A percentile compares a stretch with the other conserved stretches of the same genome.
Evolutionary conservation across 2,329 filamentous ascomycete species (phyloP).

Genomic region (Phaeophleospora eucalypticola): DNA sequence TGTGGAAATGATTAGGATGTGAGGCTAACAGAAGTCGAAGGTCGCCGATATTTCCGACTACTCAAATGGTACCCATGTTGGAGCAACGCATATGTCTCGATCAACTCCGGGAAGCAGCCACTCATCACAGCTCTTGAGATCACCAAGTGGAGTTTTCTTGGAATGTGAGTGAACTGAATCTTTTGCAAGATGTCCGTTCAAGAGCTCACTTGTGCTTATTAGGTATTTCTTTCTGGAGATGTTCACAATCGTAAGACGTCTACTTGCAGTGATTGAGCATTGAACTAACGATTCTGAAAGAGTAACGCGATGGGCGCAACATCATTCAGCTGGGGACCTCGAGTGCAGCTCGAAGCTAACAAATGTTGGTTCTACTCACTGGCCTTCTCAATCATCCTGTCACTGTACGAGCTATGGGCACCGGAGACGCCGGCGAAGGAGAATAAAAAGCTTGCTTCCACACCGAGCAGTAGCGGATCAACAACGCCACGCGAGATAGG

Average conservation of each 20-base stretch:
- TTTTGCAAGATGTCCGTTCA: too few species aligned
- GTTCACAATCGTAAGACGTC: conserved; percentile 56
- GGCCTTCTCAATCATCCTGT: conserved; percentile 45
- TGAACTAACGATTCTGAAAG: too few species aligned
- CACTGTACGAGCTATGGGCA: conserved; percentile 40
- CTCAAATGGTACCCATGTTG: conserved; percentile 51
- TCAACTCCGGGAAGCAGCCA: conserved; percentile 27
- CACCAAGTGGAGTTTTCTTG: conserved; percentile 56
- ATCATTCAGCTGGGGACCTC: conserved; percentile 39
- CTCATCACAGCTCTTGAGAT: conserved; percentile 49
- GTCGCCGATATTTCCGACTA: conserved; percentile 61
- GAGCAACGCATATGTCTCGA: conserved; percentile 9
- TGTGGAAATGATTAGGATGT: background rate
- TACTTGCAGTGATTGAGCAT: too few species aligned
- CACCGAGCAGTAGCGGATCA: background rate
- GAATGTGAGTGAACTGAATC: too few species aligned
- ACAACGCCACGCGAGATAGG: background rate
- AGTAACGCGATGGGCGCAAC: conserved; percentile 51
- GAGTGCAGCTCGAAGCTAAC: conserved; percentile 57
- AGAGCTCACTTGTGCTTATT: too few species aligned
- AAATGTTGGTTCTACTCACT: conserved; percentile 67
- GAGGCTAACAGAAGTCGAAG: conserved; percentile 15
- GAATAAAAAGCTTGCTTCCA: background rate
- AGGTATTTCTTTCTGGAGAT: conserved; percentile 68
- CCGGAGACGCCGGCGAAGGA: background rate